Base-by-base conservation (phyloP, 192 early-diverging fungal genomes). In the Globomyces pollinis-pini region DNA sequence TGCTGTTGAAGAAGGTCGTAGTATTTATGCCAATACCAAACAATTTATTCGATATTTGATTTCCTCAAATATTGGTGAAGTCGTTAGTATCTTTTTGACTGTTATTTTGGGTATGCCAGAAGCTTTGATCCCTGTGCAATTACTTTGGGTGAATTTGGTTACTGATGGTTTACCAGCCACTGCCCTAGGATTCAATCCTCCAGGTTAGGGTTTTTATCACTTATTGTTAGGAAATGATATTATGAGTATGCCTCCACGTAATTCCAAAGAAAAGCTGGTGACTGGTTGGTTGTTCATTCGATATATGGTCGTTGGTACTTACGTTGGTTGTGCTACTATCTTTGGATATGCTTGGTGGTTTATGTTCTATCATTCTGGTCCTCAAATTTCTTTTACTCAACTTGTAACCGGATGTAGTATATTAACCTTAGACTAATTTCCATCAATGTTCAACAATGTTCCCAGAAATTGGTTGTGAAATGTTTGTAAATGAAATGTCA, bases 301-400 rank as follows among this genome's bases (percentile, higher is more conserved):
- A 60, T 99, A 99, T 69, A 76, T 93, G 69, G 69, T 97, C 8
- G 74, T 97, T 59, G 94, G 94, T 62, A 78, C 75, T 9, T 97
- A 94, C 60, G 96, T 99, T 50, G 94, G 94, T 47, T 65, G 68
- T 15, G 93, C 94, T 2, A 96, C 94, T 35, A 86, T 97, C 15
- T 91, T 91, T 84, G 96, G 89, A 20, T 97, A 97, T 64, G 93
- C 88, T 1, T 97, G 96, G 94, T 97, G 92, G 91, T 97, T 92
- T 71, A 87, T 99, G 81, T 96, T 84, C 64, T 96, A 94, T 70
- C 52, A 69, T 4, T 72, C 64, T n/a, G 94, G 94, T 26, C 96
- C 96, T 3, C 85, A 87, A 50, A 88, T 99, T 56, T 75, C 81
- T 24, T 99, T 84, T 69, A 70, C 85, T 58, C 88, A 99, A 68